Percentiles rank a stretch among this genome's conserved stretches.
Evolutionary conservation across 2,329 filamentous ascomycete genomes (phyloP).

Genomic region (Pseudomassariella vexata): DNA sequence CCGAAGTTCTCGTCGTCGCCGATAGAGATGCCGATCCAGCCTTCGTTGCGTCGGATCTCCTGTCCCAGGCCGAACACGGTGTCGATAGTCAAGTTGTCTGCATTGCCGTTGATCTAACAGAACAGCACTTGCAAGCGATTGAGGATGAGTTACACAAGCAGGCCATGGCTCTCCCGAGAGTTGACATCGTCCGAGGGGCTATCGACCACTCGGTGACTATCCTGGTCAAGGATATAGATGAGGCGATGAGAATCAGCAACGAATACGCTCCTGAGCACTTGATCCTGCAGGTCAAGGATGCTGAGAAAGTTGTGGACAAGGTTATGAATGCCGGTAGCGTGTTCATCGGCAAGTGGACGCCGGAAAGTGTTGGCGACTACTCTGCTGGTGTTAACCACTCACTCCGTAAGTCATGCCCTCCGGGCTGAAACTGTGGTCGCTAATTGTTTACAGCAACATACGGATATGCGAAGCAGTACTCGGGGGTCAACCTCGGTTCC

Average conservation of each 20-base stretch:
- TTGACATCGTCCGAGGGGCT: conserved; percentile 86
- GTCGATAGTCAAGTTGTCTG: conserved; percentile 93
- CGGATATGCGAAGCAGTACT: conserved; percentile 97
- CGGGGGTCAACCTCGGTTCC: conserved; percentile 89
- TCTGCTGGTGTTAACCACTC: conserved; percentile 97
- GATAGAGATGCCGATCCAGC: conserved; percentile 84
- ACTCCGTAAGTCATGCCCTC: conserved; percentile 63
- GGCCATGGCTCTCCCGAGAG: conserved; percentile 78
- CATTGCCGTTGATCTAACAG: conserved; percentile 74
- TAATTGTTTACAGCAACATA: conserved; percentile 67
- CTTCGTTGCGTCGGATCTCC: conserved; percentile 89
- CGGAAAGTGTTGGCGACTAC: conserved; percentile 96
- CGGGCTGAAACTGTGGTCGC: conserved; percentile 4
- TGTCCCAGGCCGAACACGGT: conserved; percentile 95
- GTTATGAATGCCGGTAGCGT: conserved; percentile 95
- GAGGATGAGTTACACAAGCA: conserved; percentile 88
- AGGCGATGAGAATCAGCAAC: conserved; percentile 81
- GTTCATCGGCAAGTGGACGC: conserved; percentile 93
- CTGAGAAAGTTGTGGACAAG: conserved; percentile 65
- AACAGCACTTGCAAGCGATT: conserved; percentile 70
- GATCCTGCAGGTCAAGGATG: conserved; percentile 81
- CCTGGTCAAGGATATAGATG: conserved; percentile 61
- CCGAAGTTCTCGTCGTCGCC: conserved; percentile 92
- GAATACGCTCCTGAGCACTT: conserved; percentile 94
- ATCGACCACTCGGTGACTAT: conserved; percentile 92